Base-by-base conservation (phyloP, 2,329 filamentous ascomycete species). In the Penicillium glabrum region DNA sequence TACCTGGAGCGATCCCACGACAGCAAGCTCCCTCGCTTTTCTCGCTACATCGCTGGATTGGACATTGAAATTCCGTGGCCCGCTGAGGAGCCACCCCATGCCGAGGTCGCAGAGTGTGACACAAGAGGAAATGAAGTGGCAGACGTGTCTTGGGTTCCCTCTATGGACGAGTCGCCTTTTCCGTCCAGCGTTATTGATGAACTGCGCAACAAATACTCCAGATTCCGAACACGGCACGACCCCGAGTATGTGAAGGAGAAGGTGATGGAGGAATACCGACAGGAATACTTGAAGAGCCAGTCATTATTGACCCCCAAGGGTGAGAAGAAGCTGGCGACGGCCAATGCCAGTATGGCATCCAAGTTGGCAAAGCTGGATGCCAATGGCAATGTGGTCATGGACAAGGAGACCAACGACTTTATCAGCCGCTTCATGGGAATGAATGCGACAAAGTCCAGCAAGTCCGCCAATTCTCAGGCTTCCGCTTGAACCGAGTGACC, bases 51-150 rank as follows among this genome's bases (percentile, higher is more conserved):
- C 21, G 83, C 89, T 1, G 89, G 89, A 46, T 81, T 89, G 59
- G 86, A 90, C 73, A 81, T 88, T 46, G 79, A 83, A 56, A 90
- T 96, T 61, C 90, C 90, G 29, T 96, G 90, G 90, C 90, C 91
- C 8, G 80, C 81, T 61, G 79, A 78, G 44, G 72, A 81, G 27
- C 73, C 77, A 1, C 79, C 79, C 37, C 75, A 82, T 43, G 64
- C 79, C 43, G 75, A 83, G 61, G 85, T 89, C 63, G 74, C 86
- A 62, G 74, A 80, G 3, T 75, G 68, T 67, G 93, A 98, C 75
- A 97, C 93, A 3, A 77, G 86, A 46, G 88, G 90, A 62, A 85
- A 89, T 71, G 83, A 88, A 54, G 89, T 91, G 56, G 90, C 96
- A 69, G 82, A 86, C 61, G 81, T 80, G 68, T 90, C 89, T 1